phyloP scores from a whole-genome alignment of 2,329 filamentous ascomycete genomes.

The Rutstroemia sp. region DNA sequence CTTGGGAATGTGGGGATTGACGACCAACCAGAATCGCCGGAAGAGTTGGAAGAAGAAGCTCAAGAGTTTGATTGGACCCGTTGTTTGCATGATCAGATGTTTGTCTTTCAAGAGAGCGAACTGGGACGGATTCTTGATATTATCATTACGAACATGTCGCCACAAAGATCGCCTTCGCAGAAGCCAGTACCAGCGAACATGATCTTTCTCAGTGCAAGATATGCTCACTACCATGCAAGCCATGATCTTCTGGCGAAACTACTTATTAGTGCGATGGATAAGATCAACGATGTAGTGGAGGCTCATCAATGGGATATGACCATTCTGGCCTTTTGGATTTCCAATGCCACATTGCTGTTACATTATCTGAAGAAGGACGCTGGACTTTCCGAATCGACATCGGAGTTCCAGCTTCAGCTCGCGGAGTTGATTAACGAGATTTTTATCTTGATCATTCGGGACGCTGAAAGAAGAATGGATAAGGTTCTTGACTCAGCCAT shows the following conservation, averaged over 20 bases:
- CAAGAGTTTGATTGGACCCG: conserved; percentile 95
- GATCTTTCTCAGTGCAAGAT: conserved; percentile 88
- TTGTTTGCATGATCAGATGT: conserved; percentile 98
- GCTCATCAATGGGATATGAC: conserved; percentile 99
- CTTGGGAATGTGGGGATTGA: conserved; percentile 92
- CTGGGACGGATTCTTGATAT: conserved; percentile 88
- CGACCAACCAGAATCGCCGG: conserved; percentile 79
- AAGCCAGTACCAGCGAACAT: conserved; percentile 97
- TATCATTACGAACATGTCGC: conserved; percentile 96
- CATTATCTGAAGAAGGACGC: conserved; percentile 95
- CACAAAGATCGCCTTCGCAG: conserved; percentile 89
- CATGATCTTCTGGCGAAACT: conserved; percentile 74
- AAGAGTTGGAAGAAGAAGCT: conserved; percentile 79
- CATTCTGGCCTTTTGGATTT: conserved; percentile 97
- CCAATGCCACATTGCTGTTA: conserved; percentile 87
- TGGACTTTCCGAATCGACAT: conserved; percentile 71
- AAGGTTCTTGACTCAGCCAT: conserved; percentile 90
- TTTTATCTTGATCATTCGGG: conserved; percentile 93
- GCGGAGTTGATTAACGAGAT: conserved; percentile 96
- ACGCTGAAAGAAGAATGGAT: conserved; percentile 91
- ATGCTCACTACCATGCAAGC: conserved; percentile 94
- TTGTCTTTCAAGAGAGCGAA: conserved; percentile 95
- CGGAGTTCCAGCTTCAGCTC: conserved; percentile 86
- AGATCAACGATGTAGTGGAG: conserved; percentile 96
- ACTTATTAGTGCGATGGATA: conserved; percentile 81